phyloP scores from a whole-genome alignment of 441 rosid genomes.

The Arabidopsis hybrid region DNA sequence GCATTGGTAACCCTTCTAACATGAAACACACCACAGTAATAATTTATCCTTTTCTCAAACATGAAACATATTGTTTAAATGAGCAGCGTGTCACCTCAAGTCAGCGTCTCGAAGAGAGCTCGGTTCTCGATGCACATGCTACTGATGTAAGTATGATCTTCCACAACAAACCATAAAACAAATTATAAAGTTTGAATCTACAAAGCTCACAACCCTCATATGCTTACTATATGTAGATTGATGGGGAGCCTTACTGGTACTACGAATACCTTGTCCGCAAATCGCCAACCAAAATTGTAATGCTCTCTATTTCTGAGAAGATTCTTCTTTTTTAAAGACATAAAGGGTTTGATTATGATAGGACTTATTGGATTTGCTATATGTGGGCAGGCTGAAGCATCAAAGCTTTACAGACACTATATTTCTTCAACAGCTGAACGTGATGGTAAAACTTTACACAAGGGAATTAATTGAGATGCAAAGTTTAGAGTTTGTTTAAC shows the following conservation, averaged over 20 bases:
- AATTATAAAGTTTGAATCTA: not conserved
- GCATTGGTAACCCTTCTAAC: constrained; percentile 66
- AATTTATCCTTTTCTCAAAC: constrained; percentile 9
- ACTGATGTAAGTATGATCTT: constrained; percentile 56
- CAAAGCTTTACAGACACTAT: constrained; percentile 81
- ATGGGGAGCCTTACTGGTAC: constrained; percentile 90
- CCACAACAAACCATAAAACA: not conserved
- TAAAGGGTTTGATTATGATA: constrained; percentile 7
- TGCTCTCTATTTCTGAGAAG: constrained; percentile 15
- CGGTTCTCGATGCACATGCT: constrained; percentile 81
- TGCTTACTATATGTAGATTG: constrained; percentile 54
- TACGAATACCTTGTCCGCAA: constrained; percentile 91
- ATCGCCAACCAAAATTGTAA: constrained; percentile 78
- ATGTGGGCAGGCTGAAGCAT: constrained; percentile 68
- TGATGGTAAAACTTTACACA: constrained; percentile 66
- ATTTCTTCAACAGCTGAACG: constrained; percentile 84
- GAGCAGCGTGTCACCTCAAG: constrained; percentile 90
- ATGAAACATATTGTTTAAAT: constrained; percentile 21
- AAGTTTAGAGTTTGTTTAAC: not conserved
- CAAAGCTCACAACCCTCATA: not conserved
- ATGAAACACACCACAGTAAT: not conserved
- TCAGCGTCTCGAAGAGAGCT: constrained; percentile 89
- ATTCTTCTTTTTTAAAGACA: constrained; percentile 17
- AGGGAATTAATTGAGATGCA: constrained; percentile 14
- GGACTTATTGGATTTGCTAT: constrained; percentile 20